Conservation (phyloP, 1,284 basidiomycete genomes). For the Ceratobasidium sp. region DNA sequence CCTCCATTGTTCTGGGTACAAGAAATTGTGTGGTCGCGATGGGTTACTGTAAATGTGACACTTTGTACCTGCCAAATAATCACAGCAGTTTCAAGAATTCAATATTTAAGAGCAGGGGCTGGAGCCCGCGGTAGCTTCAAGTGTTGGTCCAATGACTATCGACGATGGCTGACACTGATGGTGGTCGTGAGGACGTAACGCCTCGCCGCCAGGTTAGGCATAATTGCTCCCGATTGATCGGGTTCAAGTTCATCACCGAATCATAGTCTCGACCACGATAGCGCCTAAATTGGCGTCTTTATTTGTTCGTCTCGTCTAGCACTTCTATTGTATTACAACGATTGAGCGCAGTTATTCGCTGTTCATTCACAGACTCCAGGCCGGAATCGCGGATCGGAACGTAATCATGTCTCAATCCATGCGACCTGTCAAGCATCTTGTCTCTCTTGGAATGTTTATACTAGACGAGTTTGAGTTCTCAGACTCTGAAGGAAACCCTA, state of each 20-base stretch:
- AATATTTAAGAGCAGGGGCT: background rate
- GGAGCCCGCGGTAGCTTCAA: background rate
- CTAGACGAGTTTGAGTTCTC: slow-evolving; percentile 78
- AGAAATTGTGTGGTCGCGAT: background rate
- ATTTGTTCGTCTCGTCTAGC: background rate
- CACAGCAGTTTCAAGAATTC: background rate
- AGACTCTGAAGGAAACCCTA: slow-evolving; percentile 62
- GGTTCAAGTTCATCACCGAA: background rate
- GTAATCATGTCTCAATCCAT: background rate
- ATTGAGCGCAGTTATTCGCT: no score
- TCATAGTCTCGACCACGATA: slow-evolving; percentile 4
- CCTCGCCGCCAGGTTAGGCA: background rate
- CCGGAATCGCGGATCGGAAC: no score
- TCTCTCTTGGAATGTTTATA: slow-evolving; percentile 78
- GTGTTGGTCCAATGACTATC: background rate
- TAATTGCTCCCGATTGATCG: slow-evolving; percentile 22
- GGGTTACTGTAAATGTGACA: background rate
- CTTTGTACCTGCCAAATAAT: background rate
- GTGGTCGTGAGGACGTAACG: background rate
- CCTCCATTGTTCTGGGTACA: slow-evolving; percentile 60
- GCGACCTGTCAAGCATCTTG: slow-evolving; percentile 3
- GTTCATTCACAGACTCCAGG: no score
- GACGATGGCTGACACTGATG: background rate
- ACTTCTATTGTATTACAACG: background rate
- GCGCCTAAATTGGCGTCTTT: background rate